phyloP scores from a whole-genome alignment of 352 stramenopile species.

The Phytophthora pinifolia region DNA sequence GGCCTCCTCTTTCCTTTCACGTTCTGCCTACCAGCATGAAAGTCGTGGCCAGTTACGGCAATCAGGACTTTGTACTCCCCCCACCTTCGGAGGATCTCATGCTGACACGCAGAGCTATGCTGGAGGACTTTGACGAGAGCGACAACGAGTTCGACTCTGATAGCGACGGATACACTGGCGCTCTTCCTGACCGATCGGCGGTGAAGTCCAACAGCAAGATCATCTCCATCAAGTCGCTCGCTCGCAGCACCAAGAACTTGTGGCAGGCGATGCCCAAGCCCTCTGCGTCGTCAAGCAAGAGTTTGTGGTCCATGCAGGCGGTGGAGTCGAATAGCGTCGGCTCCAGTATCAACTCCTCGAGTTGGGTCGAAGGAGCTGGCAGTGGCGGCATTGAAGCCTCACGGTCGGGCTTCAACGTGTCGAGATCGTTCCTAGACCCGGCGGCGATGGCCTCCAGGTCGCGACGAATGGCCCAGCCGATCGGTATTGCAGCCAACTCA shows the following conservation, averaged over 20 bases:
- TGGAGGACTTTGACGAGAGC: slow-evolving; percentile 10
- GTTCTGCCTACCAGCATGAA: slow-evolving; percentile 20
- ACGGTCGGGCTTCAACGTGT: slow-evolving; percentile 17
- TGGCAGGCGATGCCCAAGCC: slow-evolving; percentile 17
- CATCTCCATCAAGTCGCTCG: slow-evolving; percentile 61
- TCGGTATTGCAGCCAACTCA: slow-evolving; percentile 38
- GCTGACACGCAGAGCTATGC: slow-evolving; percentile 14
- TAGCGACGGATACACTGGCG: slow-evolving; percentile 28
- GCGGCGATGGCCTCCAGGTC: slow-evolving; percentile 25
- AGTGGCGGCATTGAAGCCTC: slow-evolving; percentile 13
- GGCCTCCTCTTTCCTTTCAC: slow-evolving; percentile 12
- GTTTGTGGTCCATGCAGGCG: slow-evolving; percentile 17
- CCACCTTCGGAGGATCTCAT: slow-evolving; percentile 17
- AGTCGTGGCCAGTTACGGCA: slow-evolving; percentile 8
- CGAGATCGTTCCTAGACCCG: slow-evolving; percentile 57
- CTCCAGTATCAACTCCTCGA: slow-evolving; percentile 22
- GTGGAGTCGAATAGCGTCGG: slow-evolving; percentile 24
- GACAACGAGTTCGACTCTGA: slow-evolving; percentile 27
- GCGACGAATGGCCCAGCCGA: slow-evolving; percentile 18
- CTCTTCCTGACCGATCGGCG: slow-evolving; percentile 23
- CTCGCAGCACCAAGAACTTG: slow-evolving; percentile 24
- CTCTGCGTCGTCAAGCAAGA: slow-evolving; percentile 15
- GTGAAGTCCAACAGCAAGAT: slow-evolving; percentile 39
- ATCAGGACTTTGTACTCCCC: slow-evolving; percentile 11
- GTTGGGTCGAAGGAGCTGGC: slow-evolving; percentile 7